Conservation (phyloP, 805 yeast genomes). For the Hanseniaspora pseudoguilliermondii region DNA sequence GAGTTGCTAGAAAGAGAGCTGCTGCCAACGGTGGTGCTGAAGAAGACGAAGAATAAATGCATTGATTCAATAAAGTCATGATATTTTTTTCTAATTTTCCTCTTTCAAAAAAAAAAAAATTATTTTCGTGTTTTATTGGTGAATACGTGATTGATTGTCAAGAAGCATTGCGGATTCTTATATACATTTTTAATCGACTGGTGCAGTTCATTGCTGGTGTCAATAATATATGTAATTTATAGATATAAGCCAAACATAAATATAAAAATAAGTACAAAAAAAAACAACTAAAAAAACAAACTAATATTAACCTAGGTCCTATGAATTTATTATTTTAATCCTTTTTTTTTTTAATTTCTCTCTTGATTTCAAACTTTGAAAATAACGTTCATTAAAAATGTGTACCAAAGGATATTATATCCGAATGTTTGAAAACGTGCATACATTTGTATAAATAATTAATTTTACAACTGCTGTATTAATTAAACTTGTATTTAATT, state of each 20-base stretch:
- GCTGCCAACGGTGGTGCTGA: conserved; percentile 52
- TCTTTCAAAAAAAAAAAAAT: background rate
- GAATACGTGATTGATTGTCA: too few species aligned
- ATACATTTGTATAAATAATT: too few species aligned
- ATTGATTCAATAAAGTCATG: background rate
- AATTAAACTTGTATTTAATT: too few species aligned
- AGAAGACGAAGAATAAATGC: conserved; percentile 39
- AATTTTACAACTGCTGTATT: too few species aligned
- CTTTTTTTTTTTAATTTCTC: too few species aligned
- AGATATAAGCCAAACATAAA: background rate
- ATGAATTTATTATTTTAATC: background rate
- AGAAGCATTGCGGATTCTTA: background rate
- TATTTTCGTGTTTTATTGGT: background rate
- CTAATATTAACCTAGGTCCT: background rate
- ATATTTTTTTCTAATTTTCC: background rate
- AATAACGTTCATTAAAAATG: too few species aligned
- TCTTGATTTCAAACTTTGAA: too few species aligned
- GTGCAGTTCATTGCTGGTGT: background rate
- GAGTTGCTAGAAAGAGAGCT: conserved; percentile 92
- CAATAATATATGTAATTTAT: background rate
- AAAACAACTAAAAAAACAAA: background rate
- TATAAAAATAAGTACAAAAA: background rate
- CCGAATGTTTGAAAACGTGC: too few species aligned
- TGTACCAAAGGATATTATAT: too few species aligned
- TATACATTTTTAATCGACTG: background rate